These are phyloP conservation scores for Calonectria pteridis DNA, from an alignment of 2,329 filamentous ascomycete genomes.

Conservation along the genomic window DNA sequence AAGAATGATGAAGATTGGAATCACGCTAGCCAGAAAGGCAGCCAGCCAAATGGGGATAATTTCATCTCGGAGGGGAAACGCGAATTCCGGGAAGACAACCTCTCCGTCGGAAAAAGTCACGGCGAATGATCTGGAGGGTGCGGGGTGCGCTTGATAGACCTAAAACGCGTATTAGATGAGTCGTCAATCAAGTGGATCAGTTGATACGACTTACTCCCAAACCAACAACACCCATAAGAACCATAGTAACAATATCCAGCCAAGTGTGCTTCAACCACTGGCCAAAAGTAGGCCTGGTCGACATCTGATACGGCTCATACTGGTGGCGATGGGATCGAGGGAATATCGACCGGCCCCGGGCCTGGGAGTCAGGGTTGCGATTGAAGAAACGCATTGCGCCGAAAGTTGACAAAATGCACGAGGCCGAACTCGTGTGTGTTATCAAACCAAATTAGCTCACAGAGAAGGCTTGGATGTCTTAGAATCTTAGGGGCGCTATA, in stretches of 20 bases:
- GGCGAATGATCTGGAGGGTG: conserved; percentile 77
- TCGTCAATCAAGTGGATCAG: background rate
- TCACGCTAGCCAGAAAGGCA: conserved; percentile 72
- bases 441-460: background rate
- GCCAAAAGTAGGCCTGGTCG: conserved; percentile 70
- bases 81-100: conserved; percentile 77
- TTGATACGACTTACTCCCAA: conserved; percentile 66
- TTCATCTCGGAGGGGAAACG: conserved; percentile 77
- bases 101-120: conserved; percentile 75
- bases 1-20: conserved; percentile 75
- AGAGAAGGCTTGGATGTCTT: background rate
- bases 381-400: conserved; percentile 12
- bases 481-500: background rate
- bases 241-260: conserved; percentile 78
- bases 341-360: background rate
- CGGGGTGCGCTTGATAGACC: conserved; percentile 74
- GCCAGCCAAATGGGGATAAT: conserved; percentile 80
- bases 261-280: conserved; percentile 78
- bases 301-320: conserved; percentile 56
- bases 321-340: background rate
- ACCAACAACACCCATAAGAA: conserved; percentile 72
- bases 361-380: background rate
- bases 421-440: background rate
- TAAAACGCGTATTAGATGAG: conserved; percentile 39
- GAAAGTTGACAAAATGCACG: no score